A percentile compares a stretch with the other conserved stretches of the same genome.
Evolutionary conservation across 2,329 filamentous ascomycete genomes (phyloP).

Genomic region (Penicillium brevicompactum): DNA sequence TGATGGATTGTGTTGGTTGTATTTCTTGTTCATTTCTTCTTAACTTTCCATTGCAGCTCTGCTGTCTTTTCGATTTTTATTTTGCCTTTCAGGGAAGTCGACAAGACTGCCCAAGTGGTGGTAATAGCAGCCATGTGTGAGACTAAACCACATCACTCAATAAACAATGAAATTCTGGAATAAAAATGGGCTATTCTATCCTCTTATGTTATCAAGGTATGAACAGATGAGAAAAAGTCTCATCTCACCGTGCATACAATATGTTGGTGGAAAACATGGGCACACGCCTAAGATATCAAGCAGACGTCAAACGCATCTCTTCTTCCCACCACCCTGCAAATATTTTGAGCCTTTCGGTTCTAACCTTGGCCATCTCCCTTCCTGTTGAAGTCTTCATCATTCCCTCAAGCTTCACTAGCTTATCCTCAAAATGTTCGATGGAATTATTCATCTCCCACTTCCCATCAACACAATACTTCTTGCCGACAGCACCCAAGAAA

Average conservation of each 20-base stretch:
- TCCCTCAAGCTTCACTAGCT: conserved; percentile 65
- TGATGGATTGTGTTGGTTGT: neutral
- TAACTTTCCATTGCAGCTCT: neutral
- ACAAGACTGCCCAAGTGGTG: too few relatives aligned
- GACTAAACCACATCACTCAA: too few relatives aligned
- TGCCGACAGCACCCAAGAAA: conserved; percentile 64
- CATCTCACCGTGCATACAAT: too few relatives aligned
- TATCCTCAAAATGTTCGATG: conserved; percentile 75
- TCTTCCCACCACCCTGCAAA: conserved; percentile 60
- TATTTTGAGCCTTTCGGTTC: conserved; percentile 51
- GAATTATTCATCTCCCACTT: conserved; percentile 61
- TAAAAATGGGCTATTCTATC: too few relatives aligned
- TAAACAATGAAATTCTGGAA: too few relatives aligned
- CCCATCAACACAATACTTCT: conserved; percentile 25
- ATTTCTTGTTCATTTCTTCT: neutral
- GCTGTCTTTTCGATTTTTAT: too few relatives aligned
- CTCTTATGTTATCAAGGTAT: too few relatives aligned
- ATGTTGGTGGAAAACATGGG: neutral
- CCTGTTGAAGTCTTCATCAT: conserved; percentile 63
- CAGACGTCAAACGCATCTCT: conserved; percentile 37
- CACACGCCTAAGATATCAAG: neutral
- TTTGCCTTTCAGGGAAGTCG: too few relatives aligned
- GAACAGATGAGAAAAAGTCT: too few relatives aligned
- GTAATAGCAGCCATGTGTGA: too few relatives aligned
- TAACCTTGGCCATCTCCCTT: conserved; percentile 50